Evolutionary conservation across 768 basidiomycete genomes (phyloP).

Genomic region (Termitomyces sp.): DNA sequence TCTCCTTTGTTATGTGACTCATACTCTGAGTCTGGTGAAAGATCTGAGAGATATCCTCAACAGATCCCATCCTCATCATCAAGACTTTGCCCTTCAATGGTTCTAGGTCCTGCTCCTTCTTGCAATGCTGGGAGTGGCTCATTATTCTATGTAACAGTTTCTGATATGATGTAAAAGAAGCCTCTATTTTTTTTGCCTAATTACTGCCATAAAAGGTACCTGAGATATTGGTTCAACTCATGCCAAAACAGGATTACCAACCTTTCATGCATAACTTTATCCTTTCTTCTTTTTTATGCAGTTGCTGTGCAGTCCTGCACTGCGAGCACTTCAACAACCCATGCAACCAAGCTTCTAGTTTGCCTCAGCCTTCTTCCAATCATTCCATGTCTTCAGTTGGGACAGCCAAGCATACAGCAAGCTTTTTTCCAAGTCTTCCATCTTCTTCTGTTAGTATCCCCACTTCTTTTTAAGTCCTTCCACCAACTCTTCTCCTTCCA

Average conservation of each 20-base stretch:
- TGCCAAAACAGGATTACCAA: neutral
- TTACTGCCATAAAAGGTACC: neutral
- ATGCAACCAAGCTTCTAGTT: slow-evolving; percentile 13
- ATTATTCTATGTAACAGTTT: too few species aligned
- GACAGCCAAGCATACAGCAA: too few species aligned
- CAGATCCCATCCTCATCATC: neutral
- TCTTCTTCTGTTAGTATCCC: too few species aligned
- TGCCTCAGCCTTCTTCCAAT: slow-evolving; percentile 15
- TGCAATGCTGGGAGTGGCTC: neutral
- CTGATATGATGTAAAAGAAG: neutral
- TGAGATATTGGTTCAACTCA: neutral
- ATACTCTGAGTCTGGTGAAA: neutral
- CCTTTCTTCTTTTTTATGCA: neutral
- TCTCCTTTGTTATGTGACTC: too few species aligned
- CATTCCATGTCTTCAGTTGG: neutral
- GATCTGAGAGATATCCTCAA: neutral
- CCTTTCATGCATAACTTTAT: neutral
- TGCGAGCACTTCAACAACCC: slow-evolving; percentile 1
- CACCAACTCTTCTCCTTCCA: too few species aligned
- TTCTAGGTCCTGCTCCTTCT: neutral
- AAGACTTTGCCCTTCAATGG: neutral
- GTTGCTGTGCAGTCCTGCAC: neutral
- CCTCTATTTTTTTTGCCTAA: neutral
- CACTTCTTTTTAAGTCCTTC: too few species aligned
- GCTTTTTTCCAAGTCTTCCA: too few species aligned